Base-by-base conservation (phyloP, 345 rosid genomes). In the Melaleuca quinquenervia region DNA sequence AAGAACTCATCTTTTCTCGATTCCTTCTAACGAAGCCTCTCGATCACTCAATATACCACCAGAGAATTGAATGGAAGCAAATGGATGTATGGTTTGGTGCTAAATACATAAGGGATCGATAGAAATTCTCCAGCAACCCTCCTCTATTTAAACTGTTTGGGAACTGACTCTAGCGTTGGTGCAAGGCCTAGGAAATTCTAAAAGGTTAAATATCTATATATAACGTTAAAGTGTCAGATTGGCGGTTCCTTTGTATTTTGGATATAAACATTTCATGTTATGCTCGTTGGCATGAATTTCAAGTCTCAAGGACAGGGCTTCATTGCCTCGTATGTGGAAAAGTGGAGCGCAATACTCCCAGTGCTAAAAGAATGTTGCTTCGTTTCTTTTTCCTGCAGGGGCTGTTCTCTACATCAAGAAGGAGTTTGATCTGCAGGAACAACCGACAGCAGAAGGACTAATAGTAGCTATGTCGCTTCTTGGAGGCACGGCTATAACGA, bases 381-480 rank as follows among this genome's bases (percentile, higher is more conserved):
- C 48, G 48, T 87, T 29, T 56, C 50, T 36, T 36, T 70, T 70
- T 70, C 78, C 48, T 85, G 53, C 89, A 91, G 91, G 93, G 49
- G 87, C 91, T 64, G 84, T 90, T 50, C 87, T 90, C 45, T 91
- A 90, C 87, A 90, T 91, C 52, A 91, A 91, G 86, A 36, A 22
- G 84, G 93, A 91, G 60, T 90, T 91, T 76, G 56, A 91, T 78
- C 62, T 91, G 86, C 86, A 89, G 49, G 74, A 86, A 52, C 88
- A 87, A 44, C 91, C 91, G 11, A 87, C 90, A 36, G 41, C 90
- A 45, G 91, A 91, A 85, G 93, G 93, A 75, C 89, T 91, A 41
- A 88, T 91, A 48, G 91, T 90, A 50, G 88, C 93, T 80, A 87
- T 86, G 83, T 85, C 91, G 8, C 90, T 90, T 20, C 87, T 91